A percentile compares a stretch with the other conserved stretches of the same genome.
These are phyloP conservation scores for Drechslera avenae DNA, from an alignment of 2,329 filamentous ascomycete species.

Conservation along the genomic window DNA sequence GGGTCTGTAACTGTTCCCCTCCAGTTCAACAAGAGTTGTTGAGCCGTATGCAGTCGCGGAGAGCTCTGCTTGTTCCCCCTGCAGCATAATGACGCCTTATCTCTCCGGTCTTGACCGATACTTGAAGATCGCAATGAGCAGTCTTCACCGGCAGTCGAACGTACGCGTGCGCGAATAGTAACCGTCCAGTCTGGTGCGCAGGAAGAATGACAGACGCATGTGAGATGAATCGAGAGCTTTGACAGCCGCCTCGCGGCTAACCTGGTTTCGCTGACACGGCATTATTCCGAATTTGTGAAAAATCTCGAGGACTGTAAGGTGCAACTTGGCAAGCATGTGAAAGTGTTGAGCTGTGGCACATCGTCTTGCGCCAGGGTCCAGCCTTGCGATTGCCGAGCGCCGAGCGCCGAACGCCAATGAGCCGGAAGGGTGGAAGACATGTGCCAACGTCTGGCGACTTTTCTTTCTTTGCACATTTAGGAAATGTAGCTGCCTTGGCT, in stretches of 20 bases:
- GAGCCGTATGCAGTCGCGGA: slow-evolving; percentile 14
- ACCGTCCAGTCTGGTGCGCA: neutral
- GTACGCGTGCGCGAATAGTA: slow-evolving; percentile 1
- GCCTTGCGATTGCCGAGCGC: slow-evolving; percentile 14
- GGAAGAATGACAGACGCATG: neutral
- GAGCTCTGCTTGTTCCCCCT: neutral
- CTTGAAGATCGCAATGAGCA: neutral
- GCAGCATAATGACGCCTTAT: slow-evolving; percentile 23
- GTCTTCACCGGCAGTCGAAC: neutral
- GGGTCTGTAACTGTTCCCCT: slow-evolving; percentile 26
- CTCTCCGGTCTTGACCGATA: slow-evolving; percentile 5
- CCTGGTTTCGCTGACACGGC: slow-evolving; percentile 19
- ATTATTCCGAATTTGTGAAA: slow-evolving; percentile 17
- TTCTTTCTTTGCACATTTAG: neutral
- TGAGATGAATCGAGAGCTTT: slow-evolving; percentile 1
- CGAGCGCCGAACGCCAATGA: slow-evolving; percentile 22
- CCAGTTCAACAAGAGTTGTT: slow-evolving; percentile 10
- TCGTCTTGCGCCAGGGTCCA: slow-evolving; percentile 22
- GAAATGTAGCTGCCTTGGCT: neutral
- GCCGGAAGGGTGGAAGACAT: neutral
- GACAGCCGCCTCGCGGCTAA: slow-evolving; percentile 16
- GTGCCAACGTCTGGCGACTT: neutral
- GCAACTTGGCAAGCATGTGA: slow-evolving; percentile 27
- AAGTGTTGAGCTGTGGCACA: slow-evolving; percentile 21
- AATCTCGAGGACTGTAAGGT: slow-evolving; percentile 2